Conservation (phyloP, 2,329 filamentous ascomycete genomes). For the Lasiodiplodia theobromae region DNA sequence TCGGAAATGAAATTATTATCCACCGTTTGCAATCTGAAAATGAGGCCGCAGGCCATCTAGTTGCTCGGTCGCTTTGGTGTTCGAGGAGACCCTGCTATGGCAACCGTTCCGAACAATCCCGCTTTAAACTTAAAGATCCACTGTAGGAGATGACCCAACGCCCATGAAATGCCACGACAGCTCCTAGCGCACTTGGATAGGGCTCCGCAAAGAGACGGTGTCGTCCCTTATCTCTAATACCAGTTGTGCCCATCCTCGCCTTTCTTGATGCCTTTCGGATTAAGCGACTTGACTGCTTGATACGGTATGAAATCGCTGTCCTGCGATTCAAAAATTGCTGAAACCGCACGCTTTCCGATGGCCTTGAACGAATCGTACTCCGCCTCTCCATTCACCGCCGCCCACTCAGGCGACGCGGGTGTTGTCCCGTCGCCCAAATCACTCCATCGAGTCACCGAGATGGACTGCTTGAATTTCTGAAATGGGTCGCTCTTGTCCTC, state of each 20-base stretch:
- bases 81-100: background rate
- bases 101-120: background rate
- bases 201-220: background rate
- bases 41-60: background rate
- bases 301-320: conserved; percentile 64
- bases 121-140: background rate
- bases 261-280: conserved; percentile 61
- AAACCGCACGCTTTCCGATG: conserved; percentile 63
- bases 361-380: conserved; percentile 62
- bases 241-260: conserved; percentile 65
- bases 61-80: background rate
- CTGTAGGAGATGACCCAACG: background rate
- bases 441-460: conserved; percentile 68
- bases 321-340: conserved; percentile 65
- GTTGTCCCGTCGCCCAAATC: conserved; percentile 64
- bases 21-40: background rate
- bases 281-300: conserved; percentile 64
- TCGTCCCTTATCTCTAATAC: conserved; percentile 54
- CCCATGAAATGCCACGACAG: background rate
- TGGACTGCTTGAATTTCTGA: conserved; percentile 63
- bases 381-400: conserved; percentile 59
- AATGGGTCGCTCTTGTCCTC: conserved; percentile 60
- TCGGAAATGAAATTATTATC: background rate
- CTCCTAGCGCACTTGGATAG: background rate
- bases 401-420: conserved; percentile 62